These are phyloP conservation scores for Acanthamoeba comandoni DNA, from an alignment of 208 protist species.

Conservation along the genomic window DNA sequence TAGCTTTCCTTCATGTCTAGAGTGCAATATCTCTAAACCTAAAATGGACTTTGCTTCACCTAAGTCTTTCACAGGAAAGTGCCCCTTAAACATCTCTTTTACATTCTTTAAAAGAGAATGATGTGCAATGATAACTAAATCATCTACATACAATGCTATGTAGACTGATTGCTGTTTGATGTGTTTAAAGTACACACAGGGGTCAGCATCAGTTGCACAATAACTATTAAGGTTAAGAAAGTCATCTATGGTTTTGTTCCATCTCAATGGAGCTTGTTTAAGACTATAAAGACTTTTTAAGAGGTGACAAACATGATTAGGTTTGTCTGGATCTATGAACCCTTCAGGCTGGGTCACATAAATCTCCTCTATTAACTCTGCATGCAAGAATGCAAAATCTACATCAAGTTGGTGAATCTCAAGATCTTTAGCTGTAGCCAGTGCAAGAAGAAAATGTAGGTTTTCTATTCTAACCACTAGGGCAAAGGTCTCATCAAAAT, in stretches of 20 bases:
- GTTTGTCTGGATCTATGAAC: neutral
- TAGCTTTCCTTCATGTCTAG: neutral
- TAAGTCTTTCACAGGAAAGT: constrained; percentile 10
- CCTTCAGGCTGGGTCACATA: constrained; percentile 46
- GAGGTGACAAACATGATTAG: neutral
- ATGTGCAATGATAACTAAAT: constrained; percentile 39
- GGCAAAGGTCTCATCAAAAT: constrained; percentile 49
- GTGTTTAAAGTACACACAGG: constrained; percentile 10
- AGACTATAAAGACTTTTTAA: constrained; percentile 33
- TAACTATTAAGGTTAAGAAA: neutral
- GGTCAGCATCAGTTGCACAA: neutral
- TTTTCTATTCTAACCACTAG: neutral
- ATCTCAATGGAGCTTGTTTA: constrained; percentile 41
- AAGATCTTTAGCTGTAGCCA: neutral
- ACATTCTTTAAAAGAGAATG: neutral
- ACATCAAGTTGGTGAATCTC: constrained; percentile 23
- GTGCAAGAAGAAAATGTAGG: constrained; percentile 1
- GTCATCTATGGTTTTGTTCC: neutral
- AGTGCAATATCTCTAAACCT: neutral
- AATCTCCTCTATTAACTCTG: neutral
- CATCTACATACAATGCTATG: constrained; percentile 36
- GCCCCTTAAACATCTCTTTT: neutral
- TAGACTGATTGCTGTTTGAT: neutral
- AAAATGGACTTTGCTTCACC: neutral
- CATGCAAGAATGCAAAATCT: constrained; percentile 14